These are phyloP conservation scores for Lolium perenne DNA, from an alignment of 176 grass and related monocot species.

Conservation along the genomic window DNA sequence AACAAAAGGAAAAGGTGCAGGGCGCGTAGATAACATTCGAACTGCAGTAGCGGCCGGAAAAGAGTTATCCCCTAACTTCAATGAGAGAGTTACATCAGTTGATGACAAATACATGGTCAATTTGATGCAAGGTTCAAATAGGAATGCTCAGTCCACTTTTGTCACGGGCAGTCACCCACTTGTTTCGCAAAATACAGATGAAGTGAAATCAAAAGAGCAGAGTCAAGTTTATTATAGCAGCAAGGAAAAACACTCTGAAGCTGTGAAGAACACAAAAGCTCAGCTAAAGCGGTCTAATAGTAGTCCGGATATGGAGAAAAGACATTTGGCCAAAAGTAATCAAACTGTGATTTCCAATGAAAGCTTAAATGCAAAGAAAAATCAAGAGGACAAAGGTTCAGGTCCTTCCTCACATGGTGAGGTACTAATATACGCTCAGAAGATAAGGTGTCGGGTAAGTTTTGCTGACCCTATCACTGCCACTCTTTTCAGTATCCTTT, in stretches of 20 bases:
- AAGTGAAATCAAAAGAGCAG: slow-evolving; percentile 50
- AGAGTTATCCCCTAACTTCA: slow-evolving; percentile 74
- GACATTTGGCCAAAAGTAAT: slow-evolving; percentile 49
- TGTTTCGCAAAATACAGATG: slow-evolving; percentile 50
- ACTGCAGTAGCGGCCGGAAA: slow-evolving; percentile 52
- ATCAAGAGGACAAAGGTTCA: slow-evolving; percentile 50
- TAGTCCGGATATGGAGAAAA: slow-evolving; percentile 86
- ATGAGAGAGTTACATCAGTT: slow-evolving; percentile 72
- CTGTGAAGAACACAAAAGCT: slow-evolving; percentile 44
- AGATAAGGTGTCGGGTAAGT: slow-evolving; percentile 94
- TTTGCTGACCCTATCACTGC: slow-evolving; percentile 46
- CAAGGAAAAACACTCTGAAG: slow-evolving; percentile 50
- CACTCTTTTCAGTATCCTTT: slow-evolving; percentile 43
- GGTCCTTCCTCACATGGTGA: slow-evolving; percentile 57
- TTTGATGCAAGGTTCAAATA: slow-evolving; percentile 78
- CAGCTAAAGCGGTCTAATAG: slow-evolving; percentile 88
- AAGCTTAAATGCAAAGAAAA: slow-evolving; percentile 50
- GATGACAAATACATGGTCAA: slow-evolving; percentile 98
- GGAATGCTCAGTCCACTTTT: slow-evolving; percentile 55
- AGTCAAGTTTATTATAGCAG: slow-evolving; percentile 38
- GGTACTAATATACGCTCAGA: slow-evolving; percentile 62
- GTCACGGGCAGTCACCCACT: slow-evolving; percentile 52
- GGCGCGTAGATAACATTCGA: slow-evolving; percentile 31
- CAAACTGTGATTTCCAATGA: slow-evolving; percentile 53
- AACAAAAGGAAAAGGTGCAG: slow-evolving; percentile 43